Evolutionary conservation across 495 filamentous ascomycete species (phyloP), one percentile per base, ranked within the genome.

Genomic region (Pseudomonodictys pantanalensis): DNA sequence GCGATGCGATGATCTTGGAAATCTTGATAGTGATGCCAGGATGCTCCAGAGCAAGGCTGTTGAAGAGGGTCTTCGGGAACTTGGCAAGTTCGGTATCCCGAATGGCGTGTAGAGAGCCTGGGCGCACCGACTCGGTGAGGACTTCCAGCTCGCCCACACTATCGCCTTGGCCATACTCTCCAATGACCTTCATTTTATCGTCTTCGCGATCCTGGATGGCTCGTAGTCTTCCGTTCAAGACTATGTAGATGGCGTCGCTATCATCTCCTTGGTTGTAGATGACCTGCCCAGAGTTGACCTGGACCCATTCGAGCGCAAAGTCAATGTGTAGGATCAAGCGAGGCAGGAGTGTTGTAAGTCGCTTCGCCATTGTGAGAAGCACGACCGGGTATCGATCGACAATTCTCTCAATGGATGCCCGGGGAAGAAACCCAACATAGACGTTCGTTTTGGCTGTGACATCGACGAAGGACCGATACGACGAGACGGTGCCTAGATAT

Each of bases 11-110:
- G 59, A 98, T 91, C 73, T 97, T 98, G 2, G 95, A 97, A 11
- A 98, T 95, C 73, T 97, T 95, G 61, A 98, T 97, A 0, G 93
- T 97, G 69, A 98, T 97, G 17, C 91, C 95, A 6, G 95, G 92
- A 69, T 98, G 95, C 70, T 97, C 95, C 66, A 92, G 85, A 0
- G 95, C 93, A 5, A 98, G 81, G 69, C 92, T 97, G 74, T 98
- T 98, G 79, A 98, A 98, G 1, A 98, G 77, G 1, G 90, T 96
- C 50, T 91, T 90, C 6, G 93, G 93, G 58, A 98, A 95, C 58
- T 95, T 97, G 38, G 95, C 95, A 24, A 98, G 74, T 66, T 98
- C 93, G 0, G 95, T 97, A 63, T 96, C 95, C 29, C 93, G 89
- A 62, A 98, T 98, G 6, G 93, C 95, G 69, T 97, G 92, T 8